Percentiles rank a stretch among this genome's conserved stretches.
Conservation (phyloP, 2,329 filamentous ascomycete species). For the Myrmaecium sp. region DNA sequence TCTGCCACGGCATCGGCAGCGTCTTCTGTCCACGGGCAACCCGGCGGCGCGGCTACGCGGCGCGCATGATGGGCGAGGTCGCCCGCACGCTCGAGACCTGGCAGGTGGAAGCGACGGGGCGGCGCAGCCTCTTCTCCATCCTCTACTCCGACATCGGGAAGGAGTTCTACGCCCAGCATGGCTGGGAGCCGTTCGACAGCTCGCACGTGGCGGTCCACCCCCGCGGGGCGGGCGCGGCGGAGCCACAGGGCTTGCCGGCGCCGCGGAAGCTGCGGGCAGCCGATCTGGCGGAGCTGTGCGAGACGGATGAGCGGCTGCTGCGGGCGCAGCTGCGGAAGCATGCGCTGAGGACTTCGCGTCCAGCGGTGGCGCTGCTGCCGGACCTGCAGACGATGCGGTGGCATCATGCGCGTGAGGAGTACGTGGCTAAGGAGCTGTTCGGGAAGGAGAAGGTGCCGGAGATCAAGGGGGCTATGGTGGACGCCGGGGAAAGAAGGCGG, state of each 20-base stretch:
- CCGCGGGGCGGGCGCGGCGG: slow-evolving; percentile 20
- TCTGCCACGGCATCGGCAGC: slow-evolving; percentile 59
- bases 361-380: slow-evolving; percentile 51
- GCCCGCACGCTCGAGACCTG: slow-evolving; percentile 35
- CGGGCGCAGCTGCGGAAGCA: no score
- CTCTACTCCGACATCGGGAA: slow-evolving; percentile 34
- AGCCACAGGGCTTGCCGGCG: slow-evolving; percentile 7
- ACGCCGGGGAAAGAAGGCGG: slow-evolving; percentile 31
- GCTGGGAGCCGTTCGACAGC: slow-evolving; percentile 60
- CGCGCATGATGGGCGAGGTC: slow-evolving; percentile 55
- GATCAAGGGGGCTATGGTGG: slow-evolving; percentile 55
- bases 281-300: slow-evolving; percentile 45
- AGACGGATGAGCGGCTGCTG: slow-evolving; percentile 46
- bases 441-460: slow-evolving; percentile 32
- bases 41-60: slow-evolving; percentile 56
- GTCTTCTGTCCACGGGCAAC: slow-evolving; percentile 58
- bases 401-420: slow-evolving; percentile 71
- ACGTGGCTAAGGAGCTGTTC: slow-evolving; percentile 49
- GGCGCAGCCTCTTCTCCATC: slow-evolving; percentile 48
- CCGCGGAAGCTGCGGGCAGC: slow-evolving; percentile 36
- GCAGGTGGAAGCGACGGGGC: slow-evolving; percentile 46
- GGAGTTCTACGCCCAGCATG: slow-evolving; percentile 54
- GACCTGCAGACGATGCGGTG: slow-evolving; percentile 52
- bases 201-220: slow-evolving; percentile 48
- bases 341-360: no score